phyloP scores from a whole-genome alignment of 106 monocot genomes.

The Triglochin maritima region DNA sequence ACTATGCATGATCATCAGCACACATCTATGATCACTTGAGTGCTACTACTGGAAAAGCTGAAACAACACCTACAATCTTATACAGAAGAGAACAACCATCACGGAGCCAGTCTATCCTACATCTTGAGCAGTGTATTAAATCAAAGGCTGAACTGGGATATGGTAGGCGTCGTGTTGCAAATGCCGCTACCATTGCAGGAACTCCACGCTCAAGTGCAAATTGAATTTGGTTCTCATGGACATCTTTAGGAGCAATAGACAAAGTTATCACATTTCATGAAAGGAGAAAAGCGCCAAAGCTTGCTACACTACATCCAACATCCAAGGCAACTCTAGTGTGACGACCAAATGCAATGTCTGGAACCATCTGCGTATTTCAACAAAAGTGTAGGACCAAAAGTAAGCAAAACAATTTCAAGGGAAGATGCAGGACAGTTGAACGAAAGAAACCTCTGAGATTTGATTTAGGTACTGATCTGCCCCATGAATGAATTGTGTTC shows the following conservation, averaged over 20 bases:
- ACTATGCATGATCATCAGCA: no score
- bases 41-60: no score
- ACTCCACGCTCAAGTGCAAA: slow-evolving; percentile 97
- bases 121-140: slow-evolving; percentile 88
- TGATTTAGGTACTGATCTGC: slow-evolving; percentile 73
- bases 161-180: slow-evolving; percentile 61
- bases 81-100: slow-evolving; percentile 47
- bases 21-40: no score
- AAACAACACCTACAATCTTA: not conserved
- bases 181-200: slow-evolving; percentile 86
- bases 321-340: slow-evolving; percentile 62
- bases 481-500: slow-evolving; percentile 88
- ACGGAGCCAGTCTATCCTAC: slow-evolving; percentile 77
- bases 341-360: slow-evolving; percentile 69
- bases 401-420: not conserved
- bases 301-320: slow-evolving; percentile 94
- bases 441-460: slow-evolving; percentile 47
- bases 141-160: slow-evolving; percentile 96
- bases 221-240: slow-evolving; percentile 92
- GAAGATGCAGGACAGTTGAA: not conserved
- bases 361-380: slow-evolving; percentile 63
- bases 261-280: slow-evolving; percentile 67
- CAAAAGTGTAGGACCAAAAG: slow-evolving; percentile 1
- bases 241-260: slow-evolving; percentile 90
- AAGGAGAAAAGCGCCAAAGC: slow-evolving; percentile 84